Conservation (phyloP, 345 rosid genomes). For the Conringia planisiliqua region DNA sequence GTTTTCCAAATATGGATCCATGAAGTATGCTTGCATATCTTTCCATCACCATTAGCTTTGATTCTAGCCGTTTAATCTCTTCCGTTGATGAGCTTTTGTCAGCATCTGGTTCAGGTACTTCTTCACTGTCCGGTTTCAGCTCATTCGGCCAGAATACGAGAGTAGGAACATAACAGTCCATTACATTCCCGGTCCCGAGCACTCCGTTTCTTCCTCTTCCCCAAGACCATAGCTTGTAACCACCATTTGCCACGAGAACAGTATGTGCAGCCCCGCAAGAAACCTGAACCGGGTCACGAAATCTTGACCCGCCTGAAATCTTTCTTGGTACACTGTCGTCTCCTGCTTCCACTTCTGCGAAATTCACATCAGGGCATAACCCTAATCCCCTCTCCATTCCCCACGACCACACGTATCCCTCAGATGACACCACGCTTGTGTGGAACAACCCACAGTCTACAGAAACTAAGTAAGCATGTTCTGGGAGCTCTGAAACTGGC, state of each 20-base stretch:
- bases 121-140: slow-evolving; percentile 28
- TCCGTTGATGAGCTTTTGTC: slow-evolving; percentile 50
- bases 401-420: slow-evolving; percentile 90
- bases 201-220: slow-evolving; percentile 92
- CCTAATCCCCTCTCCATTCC: slow-evolving; percentile 95
- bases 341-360: slow-evolving; percentile 57
- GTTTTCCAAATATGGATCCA: slow-evolving; percentile 73
- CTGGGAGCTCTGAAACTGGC: slow-evolving; percentile 63
- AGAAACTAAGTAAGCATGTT: slow-evolving; percentile 48
- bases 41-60: slow-evolving; percentile 64
- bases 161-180: slow-evolving; percentile 49
- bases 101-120: slow-evolving; percentile 30
- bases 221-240: slow-evolving; percentile 87
- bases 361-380: slow-evolving; percentile 76
- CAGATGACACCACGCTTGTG: slow-evolving; percentile 78
- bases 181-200: slow-evolving; percentile 62
- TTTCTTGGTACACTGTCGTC: slow-evolving; percentile 63
- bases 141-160: slow-evolving; percentile 56
- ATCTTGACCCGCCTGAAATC: slow-evolving; percentile 48
- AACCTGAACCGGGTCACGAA: slow-evolving; percentile 57
- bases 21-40: slow-evolving; percentile 78
- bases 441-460: slow-evolving; percentile 91
- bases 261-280: slow-evolving; percentile 95
- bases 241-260: slow-evolving; percentile 64
- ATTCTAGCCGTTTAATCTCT: slow-evolving; percentile 63